Evolutionary conservation across 768 basidiomycete species (phyloP).

Genomic region (Fomitopsis serialis): DNA sequence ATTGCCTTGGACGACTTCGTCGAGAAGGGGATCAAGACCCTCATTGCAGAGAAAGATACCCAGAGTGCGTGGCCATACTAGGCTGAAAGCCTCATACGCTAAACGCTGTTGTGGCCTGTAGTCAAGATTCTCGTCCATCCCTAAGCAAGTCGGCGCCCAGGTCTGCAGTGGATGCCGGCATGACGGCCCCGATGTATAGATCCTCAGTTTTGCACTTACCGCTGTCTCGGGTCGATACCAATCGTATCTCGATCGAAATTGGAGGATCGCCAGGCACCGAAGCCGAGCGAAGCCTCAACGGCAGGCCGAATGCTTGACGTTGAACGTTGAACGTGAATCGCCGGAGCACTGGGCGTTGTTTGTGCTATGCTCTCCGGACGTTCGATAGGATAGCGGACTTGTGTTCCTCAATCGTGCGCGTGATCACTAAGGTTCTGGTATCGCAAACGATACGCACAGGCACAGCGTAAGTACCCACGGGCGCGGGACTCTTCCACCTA

Average conservation of each 20-base stretch:
- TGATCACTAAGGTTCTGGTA: no score
- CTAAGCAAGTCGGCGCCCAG: neutral
- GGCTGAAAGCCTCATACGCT: neutral
- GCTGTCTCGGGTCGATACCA: neutral
- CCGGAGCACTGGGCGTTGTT: no score
- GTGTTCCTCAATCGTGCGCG: no score
- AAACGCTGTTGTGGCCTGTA: neutral
- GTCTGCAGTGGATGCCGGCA: neutral
- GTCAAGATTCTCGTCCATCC: conserved; percentile 9
- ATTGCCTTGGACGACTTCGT: conserved; percentile 38
- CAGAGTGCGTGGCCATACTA: conserved; percentile 27
- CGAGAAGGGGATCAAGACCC: conserved; percentile 34
- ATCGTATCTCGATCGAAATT: neutral
- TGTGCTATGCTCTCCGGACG: no score
- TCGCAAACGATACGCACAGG: no score
- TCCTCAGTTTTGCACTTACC: neutral
- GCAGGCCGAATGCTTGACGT: no score
- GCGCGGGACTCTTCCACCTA: no score
- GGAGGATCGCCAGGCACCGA: no score
- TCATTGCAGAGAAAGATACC: conserved; percentile 35
- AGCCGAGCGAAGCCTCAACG: no score
- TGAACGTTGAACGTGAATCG: no score
- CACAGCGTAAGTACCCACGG: no score
- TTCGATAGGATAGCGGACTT: no score
- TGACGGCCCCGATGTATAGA: neutral